These are phyloP conservation scores for Thermoascus crustaceus DNA, from an alignment of 2,329 filamentous ascomycete species.

Conservation along the genomic window DNA sequence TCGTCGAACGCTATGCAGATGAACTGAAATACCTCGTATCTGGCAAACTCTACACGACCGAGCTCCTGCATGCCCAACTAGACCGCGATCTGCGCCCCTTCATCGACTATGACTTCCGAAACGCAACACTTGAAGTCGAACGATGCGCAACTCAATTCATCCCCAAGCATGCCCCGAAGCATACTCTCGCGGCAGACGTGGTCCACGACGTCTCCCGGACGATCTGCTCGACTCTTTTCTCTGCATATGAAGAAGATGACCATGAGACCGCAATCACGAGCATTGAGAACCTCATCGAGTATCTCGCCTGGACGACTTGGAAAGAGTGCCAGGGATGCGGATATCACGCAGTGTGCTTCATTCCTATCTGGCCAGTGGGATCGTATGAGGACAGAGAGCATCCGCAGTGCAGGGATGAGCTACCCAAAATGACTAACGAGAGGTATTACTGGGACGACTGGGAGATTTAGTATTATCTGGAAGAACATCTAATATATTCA, in stretches of 20 bases:
- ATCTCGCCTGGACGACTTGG: slow-evolving; percentile 54
- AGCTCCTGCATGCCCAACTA: slow-evolving; percentile 21
- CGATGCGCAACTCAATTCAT: slow-evolving; percentile 30
- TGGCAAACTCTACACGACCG: slow-evolving; percentile 14
- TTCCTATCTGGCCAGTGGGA: slow-evolving; percentile 59
- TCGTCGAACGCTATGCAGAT: slow-evolving; percentile 54
- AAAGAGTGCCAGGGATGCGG: slow-evolving; percentile 48
- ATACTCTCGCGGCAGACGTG: slow-evolving; percentile 17
- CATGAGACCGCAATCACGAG: slow-evolving; percentile 19
- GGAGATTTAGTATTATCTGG: too few species aligned
- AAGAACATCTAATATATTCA: too few species aligned
- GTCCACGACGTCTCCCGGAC: slow-evolving; percentile 22
- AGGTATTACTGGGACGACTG: too few species aligned
- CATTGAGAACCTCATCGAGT: slow-evolving; percentile 37
- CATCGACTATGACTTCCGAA: slow-evolving; percentile 25
- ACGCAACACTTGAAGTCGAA: slow-evolving; percentile 18
- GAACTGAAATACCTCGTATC: slow-evolving; percentile 39
- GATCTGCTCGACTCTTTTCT: slow-evolving; percentile 26
- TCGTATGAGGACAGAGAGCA: slow-evolving; percentile 45
- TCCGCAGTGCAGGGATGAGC: slow-evolving; percentile 37
- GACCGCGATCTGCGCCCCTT: slow-evolving; percentile 25
- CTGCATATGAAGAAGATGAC: slow-evolving; percentile 14
- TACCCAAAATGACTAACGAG: slow-evolving; percentile 14
- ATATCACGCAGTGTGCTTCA: slow-evolving; percentile 48
- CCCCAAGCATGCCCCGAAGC: slow-evolving; percentile 9